Evolutionary conservation across 2,329 filamentous ascomycete genomes (phyloP), one percentile per base, ranked within the genome.

Genomic region (Sporothrix dimorphospora): DNA sequence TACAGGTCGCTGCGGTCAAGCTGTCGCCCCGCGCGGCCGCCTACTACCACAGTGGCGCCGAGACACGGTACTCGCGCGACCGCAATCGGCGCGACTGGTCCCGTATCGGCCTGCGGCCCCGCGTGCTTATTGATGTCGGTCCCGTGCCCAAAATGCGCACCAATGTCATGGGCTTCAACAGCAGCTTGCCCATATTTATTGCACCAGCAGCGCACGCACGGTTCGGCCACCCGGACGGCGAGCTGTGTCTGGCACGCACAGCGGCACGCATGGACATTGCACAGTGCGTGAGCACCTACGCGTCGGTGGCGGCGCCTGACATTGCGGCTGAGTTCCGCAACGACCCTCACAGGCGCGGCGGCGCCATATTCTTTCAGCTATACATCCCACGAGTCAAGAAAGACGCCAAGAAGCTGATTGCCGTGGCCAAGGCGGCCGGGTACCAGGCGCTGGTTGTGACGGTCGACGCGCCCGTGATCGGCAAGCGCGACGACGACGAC

Each of bases 161-260:
- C 12, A n/a, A 51, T 7, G 55, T 74, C 11, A 68, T 75, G 57
- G 74, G 74, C 9, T 55, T 67, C 1, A 49, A 63, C 24, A 67
- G 63, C 65, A 63, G 53, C 21, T 40, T 75, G 51, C 74, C 75
- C 9, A 27, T 76, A 3, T 76, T 75, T 45, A 72, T 76, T 24
- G 69, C 72, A 9, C 71, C 75, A 4, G 72, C 72, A 1, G 75
- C 73, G 1, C 55, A 70, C 19, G 73, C 72, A n/a, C 63, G 74
- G 4, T 70, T 74, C n/a, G 73, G 73, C 27, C 70, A 70, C 27
- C 38, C 47, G 1, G 74, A 73, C 59, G 73, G 72, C 19, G 74
- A 76, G 55, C n/a, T 49, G 19, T 71, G 72, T 34, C 66, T 76
- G 49, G 69, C 73, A 3, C 72, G 70, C 9, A 73, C 70, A 8